These are phyloP conservation scores for Paecilomyces fulvus DNA, from an alignment of 2,329 filamentous ascomycete genomes.

Conservation along the genomic window DNA sequence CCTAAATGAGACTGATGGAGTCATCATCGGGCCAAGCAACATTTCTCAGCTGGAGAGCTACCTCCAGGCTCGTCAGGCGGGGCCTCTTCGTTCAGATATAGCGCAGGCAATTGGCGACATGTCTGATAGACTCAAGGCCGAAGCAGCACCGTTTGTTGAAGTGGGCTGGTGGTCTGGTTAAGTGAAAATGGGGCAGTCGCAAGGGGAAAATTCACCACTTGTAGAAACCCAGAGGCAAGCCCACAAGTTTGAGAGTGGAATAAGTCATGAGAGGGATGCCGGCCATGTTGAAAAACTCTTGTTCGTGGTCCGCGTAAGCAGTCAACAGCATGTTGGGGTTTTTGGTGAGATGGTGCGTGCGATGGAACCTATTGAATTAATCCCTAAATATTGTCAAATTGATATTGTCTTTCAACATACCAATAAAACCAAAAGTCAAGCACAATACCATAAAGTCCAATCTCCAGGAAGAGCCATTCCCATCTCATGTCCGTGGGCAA, in stretches of 20 bases:
- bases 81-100: too few relatives aligned
- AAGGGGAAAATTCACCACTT: neutral
- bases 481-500: neutral
- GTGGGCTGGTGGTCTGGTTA: neutral
- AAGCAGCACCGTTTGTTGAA: too few relatives aligned
- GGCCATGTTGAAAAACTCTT: slow-evolving; percentile 5
- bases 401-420: neutral
- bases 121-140: too few relatives aligned
- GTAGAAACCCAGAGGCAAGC: neutral
- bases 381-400: neutral
- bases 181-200: neutral
- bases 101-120: too few relatives aligned
- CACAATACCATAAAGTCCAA: neutral
- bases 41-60: too few relatives aligned
- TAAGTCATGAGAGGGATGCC: neutral
- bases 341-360: neutral
- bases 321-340: neutral
- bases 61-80: too few relatives aligned
- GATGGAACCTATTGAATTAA: neutral
- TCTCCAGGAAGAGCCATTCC: neutral
- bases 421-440: neutral
- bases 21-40: too few relatives aligned
- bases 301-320: neutral
- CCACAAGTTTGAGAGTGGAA: neutral
- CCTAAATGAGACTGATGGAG: too few relatives aligned